Evolutionary conservation across 1,284 basidiomycete genomes (phyloP).

Genomic region (Pholiota adiposa): DNA sequence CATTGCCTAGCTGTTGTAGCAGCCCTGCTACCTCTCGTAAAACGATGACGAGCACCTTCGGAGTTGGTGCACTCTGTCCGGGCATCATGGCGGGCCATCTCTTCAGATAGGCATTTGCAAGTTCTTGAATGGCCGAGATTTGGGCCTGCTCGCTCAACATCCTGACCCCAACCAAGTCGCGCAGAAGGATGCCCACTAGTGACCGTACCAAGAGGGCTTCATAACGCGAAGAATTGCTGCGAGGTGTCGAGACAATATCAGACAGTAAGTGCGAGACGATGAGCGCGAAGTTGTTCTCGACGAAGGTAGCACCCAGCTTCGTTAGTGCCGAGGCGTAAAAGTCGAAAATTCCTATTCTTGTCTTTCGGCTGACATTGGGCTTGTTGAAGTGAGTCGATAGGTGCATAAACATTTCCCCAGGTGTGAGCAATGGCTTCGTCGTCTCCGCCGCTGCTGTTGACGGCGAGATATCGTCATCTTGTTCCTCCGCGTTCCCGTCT

Average conservation of each 20-base stretch:
- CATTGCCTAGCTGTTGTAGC: conserved; percentile 89
- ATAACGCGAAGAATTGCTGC: conserved; percentile 61
- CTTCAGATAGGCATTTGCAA: conserved; percentile 82
- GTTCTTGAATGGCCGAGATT: conserved; percentile 88
- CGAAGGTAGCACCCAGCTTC: conserved; percentile 77
- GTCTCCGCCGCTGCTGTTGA: conserved; percentile 59
- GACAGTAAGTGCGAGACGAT: conserved; percentile 81
- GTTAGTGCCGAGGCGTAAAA: conserved; percentile 84
- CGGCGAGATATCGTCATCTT: conserved; percentile 42
- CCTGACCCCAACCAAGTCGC: conserved; percentile 86
- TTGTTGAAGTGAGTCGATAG: conserved; percentile 86
- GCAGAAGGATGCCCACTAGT: conserved; percentile 76
- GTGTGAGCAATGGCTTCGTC: conserved; percentile 75
- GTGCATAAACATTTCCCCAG: conserved; percentile 81
- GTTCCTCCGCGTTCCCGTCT: conserved; percentile 54
- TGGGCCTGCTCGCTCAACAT: conserved; percentile 94
- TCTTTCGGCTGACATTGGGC: conserved; percentile 66
- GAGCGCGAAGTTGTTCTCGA: conserved; percentile 83
- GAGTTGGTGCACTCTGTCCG: conserved; percentile 74
- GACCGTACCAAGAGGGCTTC: conserved; percentile 79
- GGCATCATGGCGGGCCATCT: conserved; percentile 94
- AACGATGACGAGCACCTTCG: conserved; percentile 76
- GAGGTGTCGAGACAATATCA: conserved; percentile 71
- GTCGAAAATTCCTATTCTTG: conserved; percentile 86
- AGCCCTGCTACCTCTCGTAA: conserved; percentile 87